Base-by-base conservation (phyloP, 768 basidiomycete species). In the Arthromyces matolae region DNA sequence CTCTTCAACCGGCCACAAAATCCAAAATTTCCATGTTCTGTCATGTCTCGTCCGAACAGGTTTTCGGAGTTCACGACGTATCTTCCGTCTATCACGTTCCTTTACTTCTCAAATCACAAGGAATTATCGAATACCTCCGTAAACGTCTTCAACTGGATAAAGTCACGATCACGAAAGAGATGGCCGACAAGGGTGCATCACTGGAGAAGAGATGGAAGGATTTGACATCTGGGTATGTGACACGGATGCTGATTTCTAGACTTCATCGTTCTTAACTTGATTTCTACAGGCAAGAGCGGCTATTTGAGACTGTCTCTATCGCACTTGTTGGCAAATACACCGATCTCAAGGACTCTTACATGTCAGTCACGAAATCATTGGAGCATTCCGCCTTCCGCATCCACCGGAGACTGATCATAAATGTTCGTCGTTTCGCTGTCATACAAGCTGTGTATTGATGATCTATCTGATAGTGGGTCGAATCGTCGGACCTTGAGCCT, bases 21-120 rank as follows among this genome's bases (percentile, higher is more conserved):
- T 79, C 85, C 60, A 99, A 99, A 67, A 95, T 99, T 33, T 93
- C 92, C 52, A 97, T 98, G 94, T 98, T 98, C 77, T 97, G 95
- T 68, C 95, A 99, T 60, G 95, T 99, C 57, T 72, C 82, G 3
- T 73, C 85, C 3, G 84, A 90, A 58, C 89, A 91, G 59, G 95
- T 98, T 32, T 77, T 99, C 42, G 95, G 93, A 45, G 89, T 98
- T 6, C 95, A 98, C 64, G 93, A 97, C 62, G 91, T 98, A 39
- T 84, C 87, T 8, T 96, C 93, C 31, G 93, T 97, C 27, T 99
- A 99, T 66, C 95, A 98, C 60, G 95, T 98, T 36, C 95, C 95
- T 4, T 77, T 98, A 8, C 77, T 98, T 14, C 77, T 99, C 27
- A 82, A 87, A 55, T 84, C 91, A 2, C 95, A 99, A 68, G 93